Percentiles rank a stretch among this genome's conserved stretches.
phyloP scores from a whole-genome alignment of 73 alveolate species.

The Tetrahymena thermophila region DNA sequence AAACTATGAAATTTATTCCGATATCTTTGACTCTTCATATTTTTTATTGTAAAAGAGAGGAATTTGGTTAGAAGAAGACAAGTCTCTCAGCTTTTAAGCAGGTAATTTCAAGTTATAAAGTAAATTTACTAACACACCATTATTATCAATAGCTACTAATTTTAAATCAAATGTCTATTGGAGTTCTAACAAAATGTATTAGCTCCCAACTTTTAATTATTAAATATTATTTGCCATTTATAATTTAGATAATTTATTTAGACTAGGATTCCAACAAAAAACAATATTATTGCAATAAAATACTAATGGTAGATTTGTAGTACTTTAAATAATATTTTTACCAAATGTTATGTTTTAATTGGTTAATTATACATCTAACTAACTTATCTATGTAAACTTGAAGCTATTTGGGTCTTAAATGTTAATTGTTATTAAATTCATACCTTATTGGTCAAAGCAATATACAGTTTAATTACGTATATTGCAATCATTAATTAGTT shows the following conservation, averaged over 20 bases:
- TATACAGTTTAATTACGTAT: too few species aligned
- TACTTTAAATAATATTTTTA: too few species aligned
- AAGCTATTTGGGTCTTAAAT: too few species aligned
- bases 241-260: too few species aligned
- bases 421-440: too few species aligned
- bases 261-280: background rate
- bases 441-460: too few species aligned
- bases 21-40: background rate
- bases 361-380: too few species aligned
- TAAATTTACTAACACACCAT: too few species aligned
- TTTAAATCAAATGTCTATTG: background rate
- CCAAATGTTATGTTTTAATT: background rate
- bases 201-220: background rate
- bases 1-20: background rate
- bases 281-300: background rate
- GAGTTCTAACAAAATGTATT: background rate
- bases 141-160: background rate
- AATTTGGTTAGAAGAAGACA: background rate
- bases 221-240: background rate
- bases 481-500: too few species aligned
- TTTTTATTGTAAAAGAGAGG: background rate
- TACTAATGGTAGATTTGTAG: background rate
- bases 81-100: background rate
- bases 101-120: background rate
- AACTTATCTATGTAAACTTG: too few species aligned